Evolutionary conservation across 352 stramenopile genomes (phyloP), one percentile per base, ranked within the genome.

Genomic region (Phytophthora foliorum): DNA sequence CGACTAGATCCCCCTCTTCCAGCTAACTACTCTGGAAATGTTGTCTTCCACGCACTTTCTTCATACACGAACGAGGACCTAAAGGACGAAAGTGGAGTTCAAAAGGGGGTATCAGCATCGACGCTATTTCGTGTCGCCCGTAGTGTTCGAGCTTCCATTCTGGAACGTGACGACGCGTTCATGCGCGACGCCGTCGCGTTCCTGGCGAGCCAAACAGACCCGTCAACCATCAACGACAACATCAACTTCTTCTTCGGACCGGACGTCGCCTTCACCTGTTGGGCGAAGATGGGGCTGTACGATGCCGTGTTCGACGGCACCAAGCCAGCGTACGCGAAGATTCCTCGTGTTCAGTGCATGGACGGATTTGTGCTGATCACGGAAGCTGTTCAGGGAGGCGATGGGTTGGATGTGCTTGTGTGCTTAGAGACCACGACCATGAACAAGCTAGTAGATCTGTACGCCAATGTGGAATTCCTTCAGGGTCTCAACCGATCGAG

Each of bases 131-230:
- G 16, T 1, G 55, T 86, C 8, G 81, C 81, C 0, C 62, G 45
- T 10, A 62, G 63, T 3, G 67, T 90, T 39, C 81, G 79, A 21
- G 56, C 58, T 21, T 88, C 79, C 3, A 83, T 90, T 49, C 22
- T 82, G n/a, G 54, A 58, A 16, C 74, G 63, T n/a, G 70, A 86
- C 49, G 70, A 79, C 32, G 45, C 29, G 0, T 88, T 81, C 51
- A 55, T 90, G 48, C 75, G 77, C 11, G 81, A 90, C 22, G 74
- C 77, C n/a, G 76, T 88, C 34, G 77, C 84, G 56, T 90, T 88
- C 58, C 54, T 90, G n/a, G 48, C 77, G 0, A 46, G 49, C 8
- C 67, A 82, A 21, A 45, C 31, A 0, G 72, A 77, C 14, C 67
- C 69, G 44, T 66, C 60, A 9, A 57, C 71, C n/a, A 71, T 85